Percentiles rank a stretch among this genome's conserved stretches.
Conservation (phyloP, 2,329 filamentous ascomycete genomes). For the Botrytis fabae region DNA sequence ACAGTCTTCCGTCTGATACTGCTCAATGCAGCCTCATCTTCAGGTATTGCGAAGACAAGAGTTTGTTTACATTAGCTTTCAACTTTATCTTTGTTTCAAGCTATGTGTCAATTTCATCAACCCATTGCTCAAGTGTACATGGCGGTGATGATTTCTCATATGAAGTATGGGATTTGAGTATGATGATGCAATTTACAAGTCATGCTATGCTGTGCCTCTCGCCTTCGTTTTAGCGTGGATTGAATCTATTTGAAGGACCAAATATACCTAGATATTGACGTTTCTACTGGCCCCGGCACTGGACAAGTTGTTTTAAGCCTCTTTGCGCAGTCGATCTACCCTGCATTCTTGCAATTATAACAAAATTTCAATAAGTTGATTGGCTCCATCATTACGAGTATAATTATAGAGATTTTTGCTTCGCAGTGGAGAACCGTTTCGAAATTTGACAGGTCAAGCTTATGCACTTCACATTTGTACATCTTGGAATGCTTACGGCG, state of each 20-base stretch:
- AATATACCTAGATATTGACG: not conserved
- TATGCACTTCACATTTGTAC: not conserved
- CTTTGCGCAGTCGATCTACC: not conserved
- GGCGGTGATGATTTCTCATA: not conserved
- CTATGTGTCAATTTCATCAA: not conserved
- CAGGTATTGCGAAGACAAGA: not conserved
- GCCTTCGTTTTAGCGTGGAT: not conserved
- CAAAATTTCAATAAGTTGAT: not conserved
- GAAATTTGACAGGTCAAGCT: not conserved
- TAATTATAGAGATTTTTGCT: not conserved
- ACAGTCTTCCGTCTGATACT: not conserved
- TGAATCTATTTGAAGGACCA: not conserved
- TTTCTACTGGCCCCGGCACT: not conserved
- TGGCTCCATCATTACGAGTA: not conserved
- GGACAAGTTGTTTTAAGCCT: not conserved
- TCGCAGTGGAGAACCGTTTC: not conserved
- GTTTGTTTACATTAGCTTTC: not conserved
- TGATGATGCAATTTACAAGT: not conserved
- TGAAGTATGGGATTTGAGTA: not conserved
- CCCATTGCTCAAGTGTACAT: not conserved
- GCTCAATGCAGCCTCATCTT: not conserved
- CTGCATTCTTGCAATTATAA: not conserved
- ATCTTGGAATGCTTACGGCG: not conserved
- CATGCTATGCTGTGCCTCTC: not conserved
- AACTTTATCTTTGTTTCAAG: not conserved